A percentile compares a stretch with the other conserved stretches of the same genome.
phyloP scores from a whole-genome alignment of 306 rosid species.

The Cucumis hystrix region DNA sequence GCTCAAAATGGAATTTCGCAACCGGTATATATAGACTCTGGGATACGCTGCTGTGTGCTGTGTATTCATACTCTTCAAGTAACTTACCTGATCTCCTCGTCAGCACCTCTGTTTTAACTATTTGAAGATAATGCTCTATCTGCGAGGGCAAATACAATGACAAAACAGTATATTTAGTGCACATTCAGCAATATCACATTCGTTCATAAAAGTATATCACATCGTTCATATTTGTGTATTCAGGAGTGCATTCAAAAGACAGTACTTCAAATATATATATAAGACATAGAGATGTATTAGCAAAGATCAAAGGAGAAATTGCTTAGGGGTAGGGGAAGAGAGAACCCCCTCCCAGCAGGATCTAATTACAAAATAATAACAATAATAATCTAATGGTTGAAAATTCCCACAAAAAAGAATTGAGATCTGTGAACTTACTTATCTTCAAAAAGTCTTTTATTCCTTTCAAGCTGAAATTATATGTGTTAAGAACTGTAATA shows the following conservation, averaged over 20 bases:
- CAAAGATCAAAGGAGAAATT: neutral
- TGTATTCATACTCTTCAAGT: slow-evolving; percentile 90
- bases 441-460: neutral
- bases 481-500: neutral
- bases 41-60: slow-evolving; percentile 80
- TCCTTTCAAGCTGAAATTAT: neutral
- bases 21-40: slow-evolving; percentile 63
- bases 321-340: neutral
- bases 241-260: neutral
- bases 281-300: neutral
- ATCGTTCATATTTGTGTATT: neutral
- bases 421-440: neutral
- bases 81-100: slow-evolving; percentile 34
- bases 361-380: neutral
- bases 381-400: neutral
- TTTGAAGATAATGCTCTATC: slow-evolving; percentile 96
- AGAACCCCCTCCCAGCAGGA: neutral
- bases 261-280: too few species aligned
- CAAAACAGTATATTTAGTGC: neutral
- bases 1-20: slow-evolving; percentile 84
- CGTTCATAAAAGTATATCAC: neutral
- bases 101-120: slow-evolving; percentile 77
- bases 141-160: slow-evolving; percentile 23
- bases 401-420: too few species aligned
- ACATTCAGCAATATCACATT: neutral